These are phyloP conservation scores for Pleurotus djamor DNA, from an alignment of 768 basidiomycete species.

Conservation along the genomic window DNA sequence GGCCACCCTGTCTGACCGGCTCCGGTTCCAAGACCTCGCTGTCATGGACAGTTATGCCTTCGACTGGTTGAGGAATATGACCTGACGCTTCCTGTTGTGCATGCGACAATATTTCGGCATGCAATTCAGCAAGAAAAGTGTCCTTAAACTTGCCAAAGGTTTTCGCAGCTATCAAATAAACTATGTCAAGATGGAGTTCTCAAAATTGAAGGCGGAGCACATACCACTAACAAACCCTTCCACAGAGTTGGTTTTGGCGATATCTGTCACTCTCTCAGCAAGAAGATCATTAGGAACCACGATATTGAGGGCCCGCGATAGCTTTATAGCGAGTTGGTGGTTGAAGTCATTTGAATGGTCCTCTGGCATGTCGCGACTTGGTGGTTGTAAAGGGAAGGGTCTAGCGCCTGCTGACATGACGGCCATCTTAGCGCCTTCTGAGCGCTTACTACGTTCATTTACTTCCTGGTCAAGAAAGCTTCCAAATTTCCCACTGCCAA, in stretches of 20 bases:
- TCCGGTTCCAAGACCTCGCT: constrained; percentile 86
- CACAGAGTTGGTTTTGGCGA: constrained; percentile 67
- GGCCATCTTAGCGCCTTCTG: too few species aligned
- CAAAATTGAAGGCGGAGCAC: constrained; percentile 8
- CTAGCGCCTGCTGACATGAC: not conserved
- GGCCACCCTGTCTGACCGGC: constrained; percentile 71
- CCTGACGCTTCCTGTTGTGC: constrained; percentile 60
- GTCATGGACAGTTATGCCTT: constrained; percentile 76
- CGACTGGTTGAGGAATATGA: constrained; percentile 53
- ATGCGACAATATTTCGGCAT: constrained; percentile 77
- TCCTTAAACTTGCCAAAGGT: constrained; percentile 87
- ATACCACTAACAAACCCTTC: constrained; percentile 70
- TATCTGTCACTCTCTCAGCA: constrained; percentile 75
- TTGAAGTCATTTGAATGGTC: constrained; percentile 38
- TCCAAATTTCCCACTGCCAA: too few species aligned
- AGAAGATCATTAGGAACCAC: constrained; percentile 84
- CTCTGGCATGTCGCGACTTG: constrained; percentile 1
- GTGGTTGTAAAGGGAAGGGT: not conserved
- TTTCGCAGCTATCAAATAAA: constrained; percentile 53
- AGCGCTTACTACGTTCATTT: too few species aligned
- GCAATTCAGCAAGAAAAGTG: constrained; percentile 74
- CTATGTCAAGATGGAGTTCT: not conserved
- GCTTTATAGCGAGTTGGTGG: constrained; percentile 72
- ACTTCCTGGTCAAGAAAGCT: too few species aligned
- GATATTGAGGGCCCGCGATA: constrained; percentile 77